Percentiles rank a stretch among this genome's conserved stretches.
phyloP scores from a whole-genome alignment of 2,329 filamentous ascomycete genomes.

The Aspergillus clavatus region DNA sequence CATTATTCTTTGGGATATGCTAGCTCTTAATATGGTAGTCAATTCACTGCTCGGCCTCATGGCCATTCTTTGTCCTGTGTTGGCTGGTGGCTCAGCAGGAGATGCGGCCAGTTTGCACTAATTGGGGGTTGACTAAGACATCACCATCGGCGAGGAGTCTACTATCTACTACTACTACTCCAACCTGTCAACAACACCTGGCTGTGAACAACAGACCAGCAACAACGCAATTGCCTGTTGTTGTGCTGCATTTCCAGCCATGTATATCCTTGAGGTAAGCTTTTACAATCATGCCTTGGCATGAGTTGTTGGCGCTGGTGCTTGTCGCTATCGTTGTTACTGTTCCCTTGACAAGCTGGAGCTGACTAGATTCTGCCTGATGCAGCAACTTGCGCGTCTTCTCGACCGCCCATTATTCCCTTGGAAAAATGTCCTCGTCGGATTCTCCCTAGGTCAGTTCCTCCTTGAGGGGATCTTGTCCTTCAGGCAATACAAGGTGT shows the following conservation, averaged over 20 bases:
- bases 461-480: constrained; percentile 85
- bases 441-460: constrained; percentile 90
- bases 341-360: no score
- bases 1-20: no score
- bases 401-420: constrained; percentile 91
- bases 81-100: no score
- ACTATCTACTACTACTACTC: constrained; percentile 9
- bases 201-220: constrained; percentile 4
- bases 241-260: constrained; percentile 19
- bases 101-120: not conserved
- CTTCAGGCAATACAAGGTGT: constrained; percentile 80
- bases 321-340: constrained; percentile 6
- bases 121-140: constrained; percentile 5
- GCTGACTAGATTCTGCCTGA: constrained; percentile 12
- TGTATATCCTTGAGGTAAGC: constrained; percentile 36
- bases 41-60: no score
- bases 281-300: not conserved
- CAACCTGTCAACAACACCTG: constrained; percentile 5
- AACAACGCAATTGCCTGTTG: constrained; percentile 12
- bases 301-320: not conserved
- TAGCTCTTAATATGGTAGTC: no score
- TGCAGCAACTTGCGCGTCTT: constrained; percentile 67
- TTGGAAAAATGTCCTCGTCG: constrained; percentile 94
- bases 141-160: not conserved
- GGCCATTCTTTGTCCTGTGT: not conserved